Evolutionary conservation across 2,329 filamentous ascomycete species (phyloP).

Genomic region (Cytospora paraplurivora): DNA sequence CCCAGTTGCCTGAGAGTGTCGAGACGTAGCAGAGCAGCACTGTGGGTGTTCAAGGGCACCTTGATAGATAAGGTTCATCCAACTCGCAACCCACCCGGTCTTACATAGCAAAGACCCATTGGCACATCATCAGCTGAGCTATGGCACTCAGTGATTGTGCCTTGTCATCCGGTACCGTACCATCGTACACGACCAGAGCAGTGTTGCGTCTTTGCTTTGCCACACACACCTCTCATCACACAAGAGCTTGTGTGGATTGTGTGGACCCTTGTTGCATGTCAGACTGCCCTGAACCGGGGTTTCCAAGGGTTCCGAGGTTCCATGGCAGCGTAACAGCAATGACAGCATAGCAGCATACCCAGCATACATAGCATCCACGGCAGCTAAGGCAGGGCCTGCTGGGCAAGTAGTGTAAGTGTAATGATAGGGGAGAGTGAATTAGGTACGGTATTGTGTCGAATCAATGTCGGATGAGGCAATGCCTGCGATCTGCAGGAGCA

Average conservation of each 20-base stretch:
- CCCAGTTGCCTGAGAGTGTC: not conserved
- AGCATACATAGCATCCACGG: too few relatives aligned
- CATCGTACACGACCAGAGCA: not conserved
- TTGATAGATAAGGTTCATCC: not conserved
- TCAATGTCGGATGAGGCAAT: constrained; percentile 10
- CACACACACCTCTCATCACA: not conserved
- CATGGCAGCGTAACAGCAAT: not conserved
- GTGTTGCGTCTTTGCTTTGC: not conserved
- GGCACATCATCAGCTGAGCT: not conserved
- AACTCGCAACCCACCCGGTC: not conserved
- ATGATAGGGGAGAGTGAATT: not conserved
- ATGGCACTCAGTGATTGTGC: not conserved
- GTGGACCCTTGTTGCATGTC: not conserved
- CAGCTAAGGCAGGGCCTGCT: too few relatives aligned
- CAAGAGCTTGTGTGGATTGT: not conserved
- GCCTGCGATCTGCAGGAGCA: constrained; percentile 1
- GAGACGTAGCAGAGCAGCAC: not conserved
- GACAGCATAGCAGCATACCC: too few relatives aligned
- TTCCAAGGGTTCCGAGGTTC: not conserved
- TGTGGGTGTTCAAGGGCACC: not conserved
- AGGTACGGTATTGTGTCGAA: constrained; percentile 7
- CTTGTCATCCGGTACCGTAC: not conserved
- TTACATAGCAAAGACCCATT: not conserved
- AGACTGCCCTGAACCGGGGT: too few relatives aligned
- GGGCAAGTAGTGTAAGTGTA: not conserved